Evolutionary conservation across 352 stramenopile species (phyloP), one percentile per base, ranked within the genome.

Genomic region (Stephanocyclus meneghinianus): DNA sequence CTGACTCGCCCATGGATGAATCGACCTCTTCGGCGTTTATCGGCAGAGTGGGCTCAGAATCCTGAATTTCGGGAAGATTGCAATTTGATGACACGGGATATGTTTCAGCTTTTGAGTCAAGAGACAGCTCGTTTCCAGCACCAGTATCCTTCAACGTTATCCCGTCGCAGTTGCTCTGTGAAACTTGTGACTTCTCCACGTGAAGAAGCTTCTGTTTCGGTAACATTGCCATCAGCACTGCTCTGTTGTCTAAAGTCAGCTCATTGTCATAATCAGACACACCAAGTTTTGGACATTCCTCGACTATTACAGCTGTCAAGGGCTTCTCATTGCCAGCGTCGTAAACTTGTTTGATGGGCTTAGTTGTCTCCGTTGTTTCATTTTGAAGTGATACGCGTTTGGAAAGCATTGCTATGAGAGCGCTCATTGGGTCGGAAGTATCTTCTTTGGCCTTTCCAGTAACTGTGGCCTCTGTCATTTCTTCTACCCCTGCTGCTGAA

Each of bases 151-250:
- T 8, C 35, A 40, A 4, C 35, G 35, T 40, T 40, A 8, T 40
- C 4, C 35, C 35, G 7, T 40, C 35, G 7, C 35, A 40, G 35
- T 40, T 40, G 35, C 35, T 40, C 35, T 0, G 3, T 40, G 35
- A 40, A 40, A 8, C 7, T 2, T 40, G 3, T 4, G 7, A 40
- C 7, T 40, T 1, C 35, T 40, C 35, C 4, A 9, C 35, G 7
- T 0, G 35, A 40, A 8, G 35, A 40, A 40, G 7, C 0, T 2
- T 0, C 35, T 8, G 35, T 40, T 80, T 73, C 10, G 9, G 47
- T n/a, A 73, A 48, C 71, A 79, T 72, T 42, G 51, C 9, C 50
- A 61, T 72, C 0, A 78, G 50, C 61, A 63, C 47, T 56, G 51
- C 50, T 45, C 66, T 50, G n/a, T 30, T 45, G 18, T 65, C 29